These are phyloP conservation scores for Colletotrichum kahawae DNA, from an alignment of 2,329 filamentous ascomycete genomes.

Conservation along the genomic window DNA sequence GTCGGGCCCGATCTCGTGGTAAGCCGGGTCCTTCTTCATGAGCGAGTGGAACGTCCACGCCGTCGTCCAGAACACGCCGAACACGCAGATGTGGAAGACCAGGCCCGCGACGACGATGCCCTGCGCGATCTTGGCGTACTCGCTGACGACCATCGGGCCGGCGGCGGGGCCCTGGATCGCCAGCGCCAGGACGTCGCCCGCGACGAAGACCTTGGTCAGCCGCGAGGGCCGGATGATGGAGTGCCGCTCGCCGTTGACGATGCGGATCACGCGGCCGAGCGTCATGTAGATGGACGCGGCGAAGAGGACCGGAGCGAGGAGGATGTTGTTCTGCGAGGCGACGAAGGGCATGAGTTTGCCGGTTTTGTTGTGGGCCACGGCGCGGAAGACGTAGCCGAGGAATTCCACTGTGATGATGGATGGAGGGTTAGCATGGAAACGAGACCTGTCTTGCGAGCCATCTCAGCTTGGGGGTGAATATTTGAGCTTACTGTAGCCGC, in stretches of 20 bases:
- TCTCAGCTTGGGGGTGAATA: neutral
- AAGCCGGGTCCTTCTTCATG: neutral
- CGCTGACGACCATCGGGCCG: conserved; percentile 36
- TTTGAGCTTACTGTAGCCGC: conserved; percentile 40
- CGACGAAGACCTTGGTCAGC: conserved; percentile 60
- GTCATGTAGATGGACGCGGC: conserved; percentile 57
- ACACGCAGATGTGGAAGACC: conserved; percentile 59
- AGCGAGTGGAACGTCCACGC: neutral
- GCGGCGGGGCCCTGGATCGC: conserved; percentile 36
- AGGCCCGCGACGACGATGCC: conserved; percentile 57
- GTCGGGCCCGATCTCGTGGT: neutral
- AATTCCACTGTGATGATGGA: conserved; percentile 35
- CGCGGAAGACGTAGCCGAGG: conserved; percentile 36
- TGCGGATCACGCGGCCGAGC: conserved; percentile 46
- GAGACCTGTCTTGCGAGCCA: neutral
- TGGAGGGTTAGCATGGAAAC: neutral
- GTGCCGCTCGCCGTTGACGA: conserved; percentile 36
- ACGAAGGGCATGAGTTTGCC: conserved; percentile 31
- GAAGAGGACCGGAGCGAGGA: conserved; percentile 44
- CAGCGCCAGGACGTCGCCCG: conserved; percentile 48
- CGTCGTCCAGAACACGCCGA: conserved; percentile 53
- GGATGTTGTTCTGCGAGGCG: conserved; percentile 34
- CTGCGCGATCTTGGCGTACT: conserved; percentile 19
- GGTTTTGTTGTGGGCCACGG: conserved; percentile 25
- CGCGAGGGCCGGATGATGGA: conserved; percentile 38